Evolutionary conservation across 106 monocot species (phyloP), one percentile per base, ranked within the genome.

Genomic region (Gastrodia elata): DNA sequence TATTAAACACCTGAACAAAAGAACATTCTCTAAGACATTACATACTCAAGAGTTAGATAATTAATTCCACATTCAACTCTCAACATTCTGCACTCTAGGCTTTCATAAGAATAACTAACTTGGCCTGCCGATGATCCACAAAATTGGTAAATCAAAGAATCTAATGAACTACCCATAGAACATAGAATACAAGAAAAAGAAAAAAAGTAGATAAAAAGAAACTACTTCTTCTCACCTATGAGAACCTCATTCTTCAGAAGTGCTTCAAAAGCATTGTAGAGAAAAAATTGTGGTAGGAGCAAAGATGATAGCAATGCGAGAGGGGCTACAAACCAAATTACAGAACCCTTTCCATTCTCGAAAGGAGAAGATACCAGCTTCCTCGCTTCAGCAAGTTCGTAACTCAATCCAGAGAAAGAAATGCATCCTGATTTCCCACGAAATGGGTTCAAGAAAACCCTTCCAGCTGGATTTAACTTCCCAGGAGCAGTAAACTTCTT

Each of bases 301-400:
- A 87, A 76, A 9, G 91, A 87, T 1, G 83, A 80, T 24, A 91
- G 76, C 78, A 91, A 75, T 0, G 85, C 85, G 8, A 83, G 27
- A 20, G 91, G 91, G 10, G 76, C 91, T 9, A 79, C 24, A 3
- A 85, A 35, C 91, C 90, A 91, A 5, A 84, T 10, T 8, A 83
- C 30, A 26, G 90, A 91, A 15, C 90, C 84, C 20, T 48, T 72
- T 27, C 76, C 87, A 33, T 87, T 84, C 65, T 71, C 55, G 33
- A 81, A 87, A 9, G 87, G 87, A 18, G 87, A 78, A 39, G 87
- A 87, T 5, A 84, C 84, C 81, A 87, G 30, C 26, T 87, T 79
- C 70, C 56, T 76, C 26, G 78, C 72, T 68, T 87, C 84, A 25
- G 82, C 13, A 26, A 74, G 28, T 77, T 87, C 76, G 65, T 87